Conservation (phyloP, 1,284 basidiomycete species). For the Phylloboletellus chloephorus region DNA sequence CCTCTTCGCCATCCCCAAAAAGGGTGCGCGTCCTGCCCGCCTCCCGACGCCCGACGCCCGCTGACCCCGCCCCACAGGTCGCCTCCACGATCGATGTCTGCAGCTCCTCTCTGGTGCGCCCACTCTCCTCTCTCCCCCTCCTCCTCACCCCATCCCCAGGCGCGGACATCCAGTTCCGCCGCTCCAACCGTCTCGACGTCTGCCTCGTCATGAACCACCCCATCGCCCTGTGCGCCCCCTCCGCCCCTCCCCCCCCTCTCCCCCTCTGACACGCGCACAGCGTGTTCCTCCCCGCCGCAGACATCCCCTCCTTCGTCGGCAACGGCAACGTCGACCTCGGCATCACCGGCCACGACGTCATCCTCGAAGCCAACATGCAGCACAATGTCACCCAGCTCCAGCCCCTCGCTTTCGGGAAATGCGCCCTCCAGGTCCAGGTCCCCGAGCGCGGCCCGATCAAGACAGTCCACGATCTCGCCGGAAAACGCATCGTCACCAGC, state of each 20-base stretch:
- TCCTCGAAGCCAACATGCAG: slow-evolving; percentile 84
- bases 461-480: slow-evolving; percentile 75
- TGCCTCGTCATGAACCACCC: slow-evolving; percentile 89
- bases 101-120: slow-evolving; percentile 68
- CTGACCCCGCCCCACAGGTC: slow-evolving; percentile 44
- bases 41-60: too few relatives aligned
- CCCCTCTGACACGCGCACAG: slow-evolving; percentile 39
- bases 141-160: slow-evolving; percentile 47
- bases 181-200: slow-evolving; percentile 86
- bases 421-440: slow-evolving; percentile 91
- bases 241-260: neutral
- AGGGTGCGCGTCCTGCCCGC: too few relatives aligned
- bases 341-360: slow-evolving; percentile 96
- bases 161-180: slow-evolving; percentile 94
- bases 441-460: slow-evolving; percentile 75
- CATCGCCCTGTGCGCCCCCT: slow-evolving; percentile 71
- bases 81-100: slow-evolving; percentile 91
- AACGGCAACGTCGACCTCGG: slow-evolving; percentile 94
- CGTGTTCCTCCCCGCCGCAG: slow-evolving; percentile 94
- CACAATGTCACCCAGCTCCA: slow-evolving; percentile 76
- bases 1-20: too few relatives aligned
- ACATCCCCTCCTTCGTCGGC: slow-evolving; percentile 98
- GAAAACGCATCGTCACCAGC: slow-evolving; percentile 90
- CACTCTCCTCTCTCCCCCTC: too few relatives aligned
- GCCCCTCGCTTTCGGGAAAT: slow-evolving; percentile 91